Percentiles rank a stretch among this genome's conserved stretches.
Conservation (phyloP, 176 grass and related monocot species). For the Bromus sterilis region DNA sequence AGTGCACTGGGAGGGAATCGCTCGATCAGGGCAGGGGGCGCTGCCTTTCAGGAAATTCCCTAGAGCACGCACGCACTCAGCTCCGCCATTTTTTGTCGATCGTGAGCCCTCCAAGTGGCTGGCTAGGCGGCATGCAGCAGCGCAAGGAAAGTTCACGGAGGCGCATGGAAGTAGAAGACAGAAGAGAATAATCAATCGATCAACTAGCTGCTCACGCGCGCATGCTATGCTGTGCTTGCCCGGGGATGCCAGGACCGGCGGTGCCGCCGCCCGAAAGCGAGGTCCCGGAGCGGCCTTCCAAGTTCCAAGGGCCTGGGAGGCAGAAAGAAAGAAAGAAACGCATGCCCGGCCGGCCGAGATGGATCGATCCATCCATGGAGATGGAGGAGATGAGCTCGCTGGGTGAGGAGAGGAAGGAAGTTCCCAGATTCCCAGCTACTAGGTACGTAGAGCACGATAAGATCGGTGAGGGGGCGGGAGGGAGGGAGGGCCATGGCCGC, state of each 20-base stretch:
- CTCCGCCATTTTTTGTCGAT: not conserved
- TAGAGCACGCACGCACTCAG: not conserved
- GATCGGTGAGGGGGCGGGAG: not conserved
- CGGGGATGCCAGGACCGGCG: not conserved
- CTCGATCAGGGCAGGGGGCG: not conserved
- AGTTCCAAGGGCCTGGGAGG: constrained; percentile 43
- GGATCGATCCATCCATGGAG: not conserved
- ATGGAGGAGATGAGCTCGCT: not conserved
- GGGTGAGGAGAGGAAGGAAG: not conserved
- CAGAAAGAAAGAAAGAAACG: too few species aligned
- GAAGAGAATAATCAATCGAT: too few species aligned
- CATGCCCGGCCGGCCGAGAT: not conserved
- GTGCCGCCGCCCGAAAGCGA: not conserved
- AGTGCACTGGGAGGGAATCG: not conserved
- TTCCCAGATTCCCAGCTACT: too few species aligned
- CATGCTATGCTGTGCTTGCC: too few species aligned
- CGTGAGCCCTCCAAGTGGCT: not conserved
- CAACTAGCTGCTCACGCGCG: too few species aligned
- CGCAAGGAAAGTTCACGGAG: too few species aligned
- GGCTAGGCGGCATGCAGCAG: too few species aligned
- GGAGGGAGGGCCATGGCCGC: not conserved
- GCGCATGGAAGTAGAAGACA: too few species aligned
- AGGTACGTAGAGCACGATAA: not conserved
- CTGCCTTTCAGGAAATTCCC: constrained; percentile 10
- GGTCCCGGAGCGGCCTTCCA: not conserved